These are phyloP conservation scores for Trichoderma orchidacearum DNA, from an alignment of 495 filamentous ascomycete species.

Conservation along the genomic window DNA sequence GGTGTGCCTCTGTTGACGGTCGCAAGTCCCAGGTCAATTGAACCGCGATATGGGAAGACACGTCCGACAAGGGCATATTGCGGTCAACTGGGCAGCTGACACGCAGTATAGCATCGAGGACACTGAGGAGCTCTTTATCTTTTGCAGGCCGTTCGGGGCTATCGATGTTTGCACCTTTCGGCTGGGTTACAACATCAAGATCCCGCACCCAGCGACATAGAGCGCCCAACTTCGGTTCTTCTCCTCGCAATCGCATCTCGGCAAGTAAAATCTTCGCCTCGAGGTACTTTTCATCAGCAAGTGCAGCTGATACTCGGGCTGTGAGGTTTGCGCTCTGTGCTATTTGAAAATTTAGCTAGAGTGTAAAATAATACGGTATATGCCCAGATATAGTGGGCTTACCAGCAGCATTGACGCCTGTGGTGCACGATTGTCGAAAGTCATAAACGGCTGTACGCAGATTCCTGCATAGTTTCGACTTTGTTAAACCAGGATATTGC, in stretches of 20 bases:
- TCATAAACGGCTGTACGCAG: constrained; percentile 30
- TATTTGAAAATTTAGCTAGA: constrained; percentile 1
- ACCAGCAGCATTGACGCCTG: constrained; percentile 22
- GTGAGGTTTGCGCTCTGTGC: constrained; percentile 22
- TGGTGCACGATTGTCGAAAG: constrained; percentile 29
- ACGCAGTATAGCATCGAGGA: constrained; percentile 29
- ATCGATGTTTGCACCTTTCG: neutral
- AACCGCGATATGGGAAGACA: constrained; percentile 14
- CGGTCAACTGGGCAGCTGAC: constrained; percentile 24
- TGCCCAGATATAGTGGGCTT: neutral
- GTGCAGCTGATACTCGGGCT: constrained; percentile 23
- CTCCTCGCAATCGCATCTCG: constrained; percentile 29
- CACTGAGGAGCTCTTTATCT: constrained; percentile 18
- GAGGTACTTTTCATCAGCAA: constrained; percentile 26
- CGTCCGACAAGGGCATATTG: constrained; percentile 4
- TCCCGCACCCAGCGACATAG: constrained; percentile 37
- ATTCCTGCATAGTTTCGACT: constrained; percentile 30
- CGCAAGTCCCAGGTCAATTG: constrained; percentile 22
- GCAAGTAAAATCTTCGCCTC: constrained; percentile 28
- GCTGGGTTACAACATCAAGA: constrained; percentile 28
- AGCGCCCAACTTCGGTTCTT: constrained; percentile 30
- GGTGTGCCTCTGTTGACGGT: constrained; percentile 4
- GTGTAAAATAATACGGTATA: no score
- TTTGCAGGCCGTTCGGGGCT: constrained; percentile 3
- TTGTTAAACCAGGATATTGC: constrained; percentile 25